These are phyloP conservation scores for Pythium guiyangense DNA, from an alignment of 352 stramenopile genomes.

Conservation along the genomic window DNA sequence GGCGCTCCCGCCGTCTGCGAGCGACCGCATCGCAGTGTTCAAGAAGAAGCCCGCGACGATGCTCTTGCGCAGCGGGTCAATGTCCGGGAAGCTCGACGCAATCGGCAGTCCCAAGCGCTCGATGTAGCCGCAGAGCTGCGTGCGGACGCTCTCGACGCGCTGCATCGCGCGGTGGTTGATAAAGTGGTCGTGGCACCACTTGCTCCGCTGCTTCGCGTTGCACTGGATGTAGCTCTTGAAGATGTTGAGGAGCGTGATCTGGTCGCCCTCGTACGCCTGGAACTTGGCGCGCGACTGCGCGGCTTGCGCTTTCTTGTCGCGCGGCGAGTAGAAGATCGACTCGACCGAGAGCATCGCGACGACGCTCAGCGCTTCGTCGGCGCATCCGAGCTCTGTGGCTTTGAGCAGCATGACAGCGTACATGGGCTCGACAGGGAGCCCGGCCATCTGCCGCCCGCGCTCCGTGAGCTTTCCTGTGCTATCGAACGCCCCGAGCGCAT, in stretches of 20 bases:
- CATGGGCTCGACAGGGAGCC: conserved; percentile 86
- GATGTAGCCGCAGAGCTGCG: too few species aligned
- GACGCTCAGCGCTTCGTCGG: conserved; percentile 80
- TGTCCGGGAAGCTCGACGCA: too few species aligned
- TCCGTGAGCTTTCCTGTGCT: conserved; percentile 58
- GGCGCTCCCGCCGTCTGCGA: conserved; percentile 46
- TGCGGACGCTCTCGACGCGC: too few species aligned
- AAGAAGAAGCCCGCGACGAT: conserved; percentile 87
- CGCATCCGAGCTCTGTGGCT: conserved; percentile 68
- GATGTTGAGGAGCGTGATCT: too few species aligned
- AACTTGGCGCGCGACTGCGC: too few species aligned
- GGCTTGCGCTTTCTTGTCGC: conserved; percentile 80
- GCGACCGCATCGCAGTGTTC: conserved; percentile 86
- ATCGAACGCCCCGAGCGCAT: conserved; percentile 67
- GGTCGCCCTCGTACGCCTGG: too few species aligned
- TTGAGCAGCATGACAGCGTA: conserved; percentile 87
- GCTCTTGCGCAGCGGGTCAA: too few species aligned
- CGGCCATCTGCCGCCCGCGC: conserved; percentile 78
- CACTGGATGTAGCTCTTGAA: too few species aligned
- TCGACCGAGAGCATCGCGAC: conserved; percentile 89
- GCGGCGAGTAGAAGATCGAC: conserved; percentile 85
- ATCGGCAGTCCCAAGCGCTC: too few species aligned
- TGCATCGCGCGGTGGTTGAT: too few species aligned
- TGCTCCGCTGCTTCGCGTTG: too few species aligned
- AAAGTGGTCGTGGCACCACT: too few species aligned